Evolutionary conservation across 1,284 basidiomycete species (phyloP), one percentile per base, ranked within the genome.

Genomic region (Gomphus bonarii): DNA sequence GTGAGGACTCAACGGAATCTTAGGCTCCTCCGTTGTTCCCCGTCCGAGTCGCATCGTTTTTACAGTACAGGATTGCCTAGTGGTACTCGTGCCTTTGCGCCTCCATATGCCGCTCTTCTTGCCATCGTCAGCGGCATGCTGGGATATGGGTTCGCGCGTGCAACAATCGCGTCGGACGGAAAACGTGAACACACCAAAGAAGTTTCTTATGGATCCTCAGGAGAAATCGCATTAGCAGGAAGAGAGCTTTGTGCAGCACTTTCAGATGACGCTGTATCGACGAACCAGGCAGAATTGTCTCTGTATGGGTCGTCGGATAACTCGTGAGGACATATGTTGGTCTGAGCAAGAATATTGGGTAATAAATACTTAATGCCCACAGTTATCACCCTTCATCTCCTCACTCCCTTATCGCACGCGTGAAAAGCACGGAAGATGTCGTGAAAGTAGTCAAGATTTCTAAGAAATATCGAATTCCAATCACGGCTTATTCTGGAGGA

Each of bases 401-500:
- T 14, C 52, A 54, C 28, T 40, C 52, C 16, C 22, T 54, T 18
- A 43, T 54, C 7, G 22, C 22, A n/a, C 52, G 22, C 52, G 80
- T 80, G 2, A 63, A 63, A 28, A 72, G 69, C 4, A 88, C 86
- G 0, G 80, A 84, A 61, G 85, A 88, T 61, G 85, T 88, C 8
- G 81, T 84, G 18, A 73, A 74, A 59, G 77, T 86, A 43, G 81
- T 87, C 60, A 80, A 82, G 57, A 76, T 85, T 55, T 82, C 88
- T 1, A 75, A 73, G 28, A 78, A 80, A 64, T 81, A 82, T 66
- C 70, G 72, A n/a, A 82, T 89, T 68, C 87, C 88, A 0, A 66
- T 91, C n/a, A 77, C 77, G 1, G 78, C 86, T 0, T 88, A 81
- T 64, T 79, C 80, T 3, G 88, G 83, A 4, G 88, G 82, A 2